A percentile compares a stretch with the other conserved stretches of the same genome.
phyloP scores from a whole-genome alignment of 371 early-diverging fungal species.

The Mortierella sp. region DNA sequence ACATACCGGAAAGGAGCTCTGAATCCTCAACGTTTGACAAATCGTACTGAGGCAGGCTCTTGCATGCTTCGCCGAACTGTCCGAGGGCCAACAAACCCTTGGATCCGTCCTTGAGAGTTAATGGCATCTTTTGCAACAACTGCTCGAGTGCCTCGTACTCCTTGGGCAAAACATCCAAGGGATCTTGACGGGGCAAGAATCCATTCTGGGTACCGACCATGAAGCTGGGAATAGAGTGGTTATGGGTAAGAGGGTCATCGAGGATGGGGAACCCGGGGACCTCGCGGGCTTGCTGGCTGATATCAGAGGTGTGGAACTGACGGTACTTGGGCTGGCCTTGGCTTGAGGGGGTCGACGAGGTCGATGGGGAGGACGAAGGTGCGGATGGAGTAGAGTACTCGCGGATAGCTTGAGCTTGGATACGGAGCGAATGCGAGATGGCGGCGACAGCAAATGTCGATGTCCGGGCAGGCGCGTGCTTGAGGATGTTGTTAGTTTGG shows the following conservation, averaged over 20 bases:
- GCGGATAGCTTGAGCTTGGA: slow-evolving; percentile 46
- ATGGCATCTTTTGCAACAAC: slow-evolving; percentile 84
- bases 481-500: slow-evolving; percentile 34
- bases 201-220: slow-evolving; percentile 77
- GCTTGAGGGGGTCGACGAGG: slow-evolving; percentile 3
- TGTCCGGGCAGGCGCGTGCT: slow-evolving; percentile 31
- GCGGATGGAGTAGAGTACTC: slow-evolving; percentile 42
- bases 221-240: slow-evolving; percentile 68
- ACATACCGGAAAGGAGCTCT: slow-evolving; percentile 74
- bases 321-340: slow-evolving; percentile 42
- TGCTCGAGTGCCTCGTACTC: slow-evolving; percentile 77
- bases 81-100: slow-evolving; percentile 84
- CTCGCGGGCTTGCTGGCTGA: slow-evolving; percentile 39
- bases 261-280: slow-evolving; percentile 57
- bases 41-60: slow-evolving; percentile 78
- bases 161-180: slow-evolving; percentile 72
- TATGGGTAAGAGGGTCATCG: slow-evolving; percentile 53
- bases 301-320: slow-evolving; percentile 45
- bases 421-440: slow-evolving; percentile 35
- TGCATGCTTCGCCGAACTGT: slow-evolving; percentile 83
- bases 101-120: slow-evolving; percentile 73
- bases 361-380: slow-evolving; percentile 18
- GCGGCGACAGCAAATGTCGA: slow-evolving; percentile 36
- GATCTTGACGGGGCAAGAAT: slow-evolving; percentile 80
- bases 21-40: slow-evolving; percentile 77